Evolutionary conservation across 2,329 filamentous ascomycete genomes (phyloP).

Genomic region (Talaromyces sp.): DNA sequence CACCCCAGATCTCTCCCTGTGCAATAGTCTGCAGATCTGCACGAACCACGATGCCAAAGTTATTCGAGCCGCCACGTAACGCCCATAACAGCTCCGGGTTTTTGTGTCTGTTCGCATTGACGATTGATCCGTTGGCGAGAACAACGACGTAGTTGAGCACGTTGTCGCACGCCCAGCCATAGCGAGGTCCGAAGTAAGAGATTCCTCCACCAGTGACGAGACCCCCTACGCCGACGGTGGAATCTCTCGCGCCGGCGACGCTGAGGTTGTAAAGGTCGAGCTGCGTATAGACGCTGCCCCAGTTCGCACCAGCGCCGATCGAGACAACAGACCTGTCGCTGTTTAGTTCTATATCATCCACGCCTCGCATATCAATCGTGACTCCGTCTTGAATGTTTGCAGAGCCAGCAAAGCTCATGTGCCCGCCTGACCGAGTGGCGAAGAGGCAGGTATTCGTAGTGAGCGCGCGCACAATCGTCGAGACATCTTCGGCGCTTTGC

Average conservation of each 20-base stretch:
- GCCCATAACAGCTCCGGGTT: conserved; percentile 4
- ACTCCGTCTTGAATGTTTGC: conserved; percentile 7
- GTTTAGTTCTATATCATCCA: conserved; percentile 4
- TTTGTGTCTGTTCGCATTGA: conserved; percentile 2
- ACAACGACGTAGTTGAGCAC: conserved; percentile 4
- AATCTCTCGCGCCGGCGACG: conserved; percentile 10
- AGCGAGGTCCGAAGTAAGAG: conserved; percentile 2
- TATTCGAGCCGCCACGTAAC: conserved; percentile 5
- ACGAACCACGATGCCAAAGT: conserved; percentile 9
- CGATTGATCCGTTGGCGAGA: conserved; percentile 8
- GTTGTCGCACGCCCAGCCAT: conserved; percentile 6
- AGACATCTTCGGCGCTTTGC: not conserved
- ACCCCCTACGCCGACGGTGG: conserved; percentile 11
- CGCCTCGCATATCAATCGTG: conserved; percentile 4
- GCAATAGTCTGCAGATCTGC: not conserved
- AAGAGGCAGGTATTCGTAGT: not conserved
- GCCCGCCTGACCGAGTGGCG: conserved; percentile 5
- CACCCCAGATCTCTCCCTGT: not conserved
- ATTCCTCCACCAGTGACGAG: conserved; percentile 5
- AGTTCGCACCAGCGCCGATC: conserved; percentile 7
- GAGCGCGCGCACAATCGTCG: not conserved
- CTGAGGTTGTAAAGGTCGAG: conserved; percentile 6
- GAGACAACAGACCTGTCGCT: conserved; percentile 3
- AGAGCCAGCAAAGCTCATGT: conserved; percentile 6
- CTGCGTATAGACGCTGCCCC: conserved; percentile 7